Evolutionary conservation across 352 stramenopile genomes (phyloP).

Genomic region (Thraustochytrium striatum): DNA sequence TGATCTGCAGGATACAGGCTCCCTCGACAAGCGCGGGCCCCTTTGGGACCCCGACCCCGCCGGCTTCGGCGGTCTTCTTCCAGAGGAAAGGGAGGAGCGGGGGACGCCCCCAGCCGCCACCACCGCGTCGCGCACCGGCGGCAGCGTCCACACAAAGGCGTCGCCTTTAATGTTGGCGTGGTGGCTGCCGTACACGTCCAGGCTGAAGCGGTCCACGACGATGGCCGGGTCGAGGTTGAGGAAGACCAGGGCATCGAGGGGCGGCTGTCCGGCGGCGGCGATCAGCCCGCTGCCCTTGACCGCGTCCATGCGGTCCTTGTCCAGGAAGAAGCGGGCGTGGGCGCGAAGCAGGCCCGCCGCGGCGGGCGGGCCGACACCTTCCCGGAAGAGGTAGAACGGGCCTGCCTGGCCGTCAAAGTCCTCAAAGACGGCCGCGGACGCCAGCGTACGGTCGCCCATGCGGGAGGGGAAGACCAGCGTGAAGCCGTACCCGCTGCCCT

Average conservation of each 20-base stretch:
- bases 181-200: slow-evolving; percentile 20
- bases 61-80: slow-evolving; percentile 19
- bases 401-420: slow-evolving; percentile 36
- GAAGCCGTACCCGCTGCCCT: slow-evolving; percentile 34
- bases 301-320: neutral
- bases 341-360: neutral
- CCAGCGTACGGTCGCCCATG: neutral
- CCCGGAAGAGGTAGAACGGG: slow-evolving; percentile 23
- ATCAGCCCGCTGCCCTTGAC: neutral
- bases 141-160: slow-evolving; percentile 2
- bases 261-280: neutral
- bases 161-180: neutral
- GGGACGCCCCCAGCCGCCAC: neutral
- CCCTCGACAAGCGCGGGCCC: neutral
- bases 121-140: neutral
- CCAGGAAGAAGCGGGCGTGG: neutral
- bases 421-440: slow-evolving; percentile 6
- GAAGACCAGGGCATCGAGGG: neutral
- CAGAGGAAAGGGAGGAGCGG: slow-evolving; percentile 25
- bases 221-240: slow-evolving; percentile 11
- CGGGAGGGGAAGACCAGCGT: slow-evolving; percentile 7
- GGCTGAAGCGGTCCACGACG: neutral
- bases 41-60: neutral
- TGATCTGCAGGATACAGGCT: slow-evolving; percentile 33
- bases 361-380: neutral